Base-by-base conservation (phyloP, 208 protist genomes). In the Kentomonas sorsogonicus region DNA sequence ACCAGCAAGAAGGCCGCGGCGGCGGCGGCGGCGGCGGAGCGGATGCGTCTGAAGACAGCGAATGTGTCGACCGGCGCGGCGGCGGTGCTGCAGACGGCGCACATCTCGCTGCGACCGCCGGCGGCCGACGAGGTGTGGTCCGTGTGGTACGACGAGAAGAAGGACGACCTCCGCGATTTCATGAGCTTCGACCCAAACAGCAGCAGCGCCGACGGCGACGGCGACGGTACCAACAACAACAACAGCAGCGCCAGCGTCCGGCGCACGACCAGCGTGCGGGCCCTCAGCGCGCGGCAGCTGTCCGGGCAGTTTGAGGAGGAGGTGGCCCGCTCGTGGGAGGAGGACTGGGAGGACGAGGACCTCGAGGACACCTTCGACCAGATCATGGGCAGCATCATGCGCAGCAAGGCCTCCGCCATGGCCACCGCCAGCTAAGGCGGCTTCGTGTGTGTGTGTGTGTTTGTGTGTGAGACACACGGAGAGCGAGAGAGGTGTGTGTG, bases 281-380 rank as follows among this genome's bases (percentile, higher is more conserved):
- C 84, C 18, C 64, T 92, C 53, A 87, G 76, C 51, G 80, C 80
- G 46, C 82, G 88, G 6, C 82, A 91, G 63, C 88, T 95, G 62
- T 89, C 78, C 47, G 88, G 88, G 10, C 88, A 92, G 66, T 95
- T 95, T 43, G 88, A 95, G 30, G 85, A 92, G 36, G 88, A 95
- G 67, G 88, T 95, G 47, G 66, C 80, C 55, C 88, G 91, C 69
- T 85, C 77, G 33, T 95, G 84, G 83, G 84, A 95, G 52, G 88
- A 95, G 72, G 88, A 95, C 60, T 95, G 88, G 88, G 88, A 95
- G 61, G 88, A 95, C 68, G 88, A 95, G 59, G 88, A 95, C 51
- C 68, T 92, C n/a, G 84, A 92, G 56, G 88, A 95, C 68, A 95
- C 88, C 38, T 91, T 91, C 53, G 88, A 95, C 51, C 57, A 75